Evolutionary conservation across 148 eudicot genomes (phyloP), one percentile per base, ranked within the genome.

Genomic region (Amaranthus palmeri): DNA sequence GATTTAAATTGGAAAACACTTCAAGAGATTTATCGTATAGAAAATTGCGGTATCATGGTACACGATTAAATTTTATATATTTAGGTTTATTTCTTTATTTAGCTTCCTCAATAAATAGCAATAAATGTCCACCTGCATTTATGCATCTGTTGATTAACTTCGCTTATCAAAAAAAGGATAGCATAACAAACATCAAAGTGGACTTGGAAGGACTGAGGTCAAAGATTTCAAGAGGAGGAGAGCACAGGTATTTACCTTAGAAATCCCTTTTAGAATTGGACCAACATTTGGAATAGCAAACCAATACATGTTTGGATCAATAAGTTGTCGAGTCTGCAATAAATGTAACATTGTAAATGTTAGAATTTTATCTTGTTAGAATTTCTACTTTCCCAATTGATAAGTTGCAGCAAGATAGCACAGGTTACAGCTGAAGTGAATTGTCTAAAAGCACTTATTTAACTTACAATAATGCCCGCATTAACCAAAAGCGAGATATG

Each of bases 231-330:
- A 0, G 52, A 69, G 44, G 41, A 25, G 18, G 54, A 13, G 55
- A 74, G 1, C 15, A 68, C 41, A 49, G 45, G 48, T 47, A 76
- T 59, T 61, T 84, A 95, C 99, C 93, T 95, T 97, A 52, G 93
- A 79, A 53, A 95, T 87, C 60, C 93, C 92, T 81, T 95, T 95
- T 77, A 95, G 96, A 68, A 95, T 75, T 45, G 89, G 88, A 51
- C 99, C 93, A 54, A 90, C 78, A 77, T 82, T 88, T 65, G 99
- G 99, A 75, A 95, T 92, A 36, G 97, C 85, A 84, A 95, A 88
- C 99, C 99, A 95, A 76, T 95, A 95, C 86, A 89, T 82, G 78
- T 80, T 75, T 68, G 88, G 88, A 82, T 92, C 99, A 68, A 95
- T 83, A 73, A 95, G 97, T 81, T 95, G 97, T 17, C 99, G 97